Evolutionary conservation across 306 rosid species (phyloP).

Genomic region (Cicer chorassanicum): DNA sequence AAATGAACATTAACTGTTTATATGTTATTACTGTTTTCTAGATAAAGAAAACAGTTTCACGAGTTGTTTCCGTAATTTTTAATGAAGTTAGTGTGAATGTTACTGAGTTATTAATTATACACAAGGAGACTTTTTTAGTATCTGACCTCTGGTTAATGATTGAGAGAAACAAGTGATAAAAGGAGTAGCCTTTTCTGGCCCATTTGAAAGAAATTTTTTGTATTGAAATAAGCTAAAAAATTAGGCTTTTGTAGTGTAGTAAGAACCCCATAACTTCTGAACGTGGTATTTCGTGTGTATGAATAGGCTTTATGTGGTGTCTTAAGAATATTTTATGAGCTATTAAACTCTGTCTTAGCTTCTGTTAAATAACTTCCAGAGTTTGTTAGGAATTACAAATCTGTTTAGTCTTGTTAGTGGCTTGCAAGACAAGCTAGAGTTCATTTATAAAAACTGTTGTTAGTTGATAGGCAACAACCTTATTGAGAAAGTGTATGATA

Average conservation of each 20-base stretch:
- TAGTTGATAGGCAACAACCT: too few relatives aligned
- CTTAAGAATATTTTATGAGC: too few relatives aligned
- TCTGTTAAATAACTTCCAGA: not conserved
- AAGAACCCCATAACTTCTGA: not conserved
- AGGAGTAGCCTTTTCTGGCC: not conserved
- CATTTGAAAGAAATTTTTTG: not conserved
- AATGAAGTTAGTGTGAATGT: conserved; percentile 6
- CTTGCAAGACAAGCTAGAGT: not conserved
- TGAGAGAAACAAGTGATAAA: not conserved
- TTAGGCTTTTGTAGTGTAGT: not conserved
- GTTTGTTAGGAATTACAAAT: not conserved
- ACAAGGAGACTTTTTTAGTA: not conserved
- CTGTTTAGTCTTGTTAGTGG: not conserved
- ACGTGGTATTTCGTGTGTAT: too few relatives aligned
- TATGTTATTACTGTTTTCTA: conserved; percentile 15
- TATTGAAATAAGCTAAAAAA: not conserved
- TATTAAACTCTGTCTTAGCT: not conserved
- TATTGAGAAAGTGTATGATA: too few relatives aligned
- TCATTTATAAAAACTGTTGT: not conserved
- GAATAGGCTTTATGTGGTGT: too few relatives aligned
- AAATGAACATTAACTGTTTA: not conserved
- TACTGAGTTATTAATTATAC: not conserved
- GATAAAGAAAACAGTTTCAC: conserved; percentile 16
- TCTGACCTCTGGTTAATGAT: not conserved
- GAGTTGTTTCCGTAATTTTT: not conserved